Conservation (phyloP, 2,329 filamentous ascomycete species). For the Claviceps paspali region DNA sequence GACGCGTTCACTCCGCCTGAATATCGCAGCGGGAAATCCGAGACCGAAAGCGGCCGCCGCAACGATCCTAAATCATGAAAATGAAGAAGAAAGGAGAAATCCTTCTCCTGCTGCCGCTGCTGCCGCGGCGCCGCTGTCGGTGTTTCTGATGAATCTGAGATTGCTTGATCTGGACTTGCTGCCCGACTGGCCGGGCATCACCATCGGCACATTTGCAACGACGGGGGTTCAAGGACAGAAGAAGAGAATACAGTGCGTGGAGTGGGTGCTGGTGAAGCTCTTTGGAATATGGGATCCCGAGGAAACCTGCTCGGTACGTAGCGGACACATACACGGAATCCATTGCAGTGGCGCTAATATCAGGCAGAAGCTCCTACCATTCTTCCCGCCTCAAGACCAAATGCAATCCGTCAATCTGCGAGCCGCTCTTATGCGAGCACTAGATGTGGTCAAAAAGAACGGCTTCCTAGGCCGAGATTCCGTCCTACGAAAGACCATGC, state of each 20-base stretch:
- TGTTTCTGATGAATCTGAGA: constrained; percentile 68
- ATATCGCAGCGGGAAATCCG: background rate
- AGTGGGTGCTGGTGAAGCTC: constrained; percentile 84
- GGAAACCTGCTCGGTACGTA: constrained; percentile 53
- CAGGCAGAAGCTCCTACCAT: constrained; percentile 65
- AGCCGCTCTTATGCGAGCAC: constrained; percentile 61
- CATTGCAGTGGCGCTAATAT: constrained; percentile 1
- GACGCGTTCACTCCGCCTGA: constrained; percentile 2
- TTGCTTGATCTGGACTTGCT: constrained; percentile 65
- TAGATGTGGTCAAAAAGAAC: constrained; percentile 79
- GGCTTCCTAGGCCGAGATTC: constrained; percentile 66
- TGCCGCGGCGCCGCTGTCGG: constrained; percentile 12
- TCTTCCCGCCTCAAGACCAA: constrained; percentile 82
- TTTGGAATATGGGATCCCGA: constrained; percentile 72
- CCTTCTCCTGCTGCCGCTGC: background rate
- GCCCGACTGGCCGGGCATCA: constrained; percentile 69
- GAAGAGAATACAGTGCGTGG: constrained; percentile 64
- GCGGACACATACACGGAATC: constrained; percentile 1
- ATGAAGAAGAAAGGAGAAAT: too few relatives aligned
- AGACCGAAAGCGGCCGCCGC: background rate
- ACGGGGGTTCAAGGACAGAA: constrained; percentile 61
- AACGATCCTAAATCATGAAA: background rate
- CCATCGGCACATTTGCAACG: constrained; percentile 50
- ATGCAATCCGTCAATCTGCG: constrained; percentile 84
- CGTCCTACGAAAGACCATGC: constrained; percentile 80